A percentile compares a stretch with the other conserved stretches of the same genome.
phyloP scores from a whole-genome alignment of 208 protist genomes.

The Trypanosoma caninum region DNA sequence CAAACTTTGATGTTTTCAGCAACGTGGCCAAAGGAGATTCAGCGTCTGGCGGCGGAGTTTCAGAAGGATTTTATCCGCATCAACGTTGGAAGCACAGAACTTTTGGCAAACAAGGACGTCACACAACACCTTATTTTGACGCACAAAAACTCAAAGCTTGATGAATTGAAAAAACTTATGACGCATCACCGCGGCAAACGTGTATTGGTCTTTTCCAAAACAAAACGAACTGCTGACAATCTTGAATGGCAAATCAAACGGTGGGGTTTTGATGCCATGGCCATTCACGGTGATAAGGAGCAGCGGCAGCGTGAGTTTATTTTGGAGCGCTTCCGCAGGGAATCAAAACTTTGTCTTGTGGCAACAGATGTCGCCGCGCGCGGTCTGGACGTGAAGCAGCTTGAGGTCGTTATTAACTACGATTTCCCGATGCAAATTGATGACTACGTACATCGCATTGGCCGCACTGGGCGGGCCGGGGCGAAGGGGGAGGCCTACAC shows the following conservation, averaged over 20 bases:
- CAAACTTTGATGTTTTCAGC: constrained; percentile 99
- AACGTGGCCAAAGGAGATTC: constrained; percentile 98
- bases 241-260: constrained; percentile 84
- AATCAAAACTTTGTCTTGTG: constrained; percentile 74
- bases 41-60: constrained; percentile 91
- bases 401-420: constrained; percentile 99
- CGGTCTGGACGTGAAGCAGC: constrained; percentile 98
- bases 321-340: constrained; percentile 85
- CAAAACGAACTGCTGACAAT: constrained; percentile 86
- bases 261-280: constrained; percentile 73
- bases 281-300: constrained; percentile 93
- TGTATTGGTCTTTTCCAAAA: constrained; percentile 93
- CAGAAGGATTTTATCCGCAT: constrained; percentile 91
- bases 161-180: constrained; percentile 78
- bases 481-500: constrained; percentile 85
- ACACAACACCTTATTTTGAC: constrained; percentile 86
- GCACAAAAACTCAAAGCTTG: constrained; percentile 64
- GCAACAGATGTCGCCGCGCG: constrained; percentile 94
- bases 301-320: constrained; percentile 94
- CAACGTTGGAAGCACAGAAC: constrained; percentile 90
- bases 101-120: constrained; percentile 90
- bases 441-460: constrained; percentile 98
- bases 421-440: constrained; percentile 99
- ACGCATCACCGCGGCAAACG: constrained; percentile 60
- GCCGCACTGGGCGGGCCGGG: constrained; percentile 88